Evolutionary conservation across 2,329 filamentous ascomycete genomes (phyloP).

Genomic region (Talaromyces piceae): DNA sequence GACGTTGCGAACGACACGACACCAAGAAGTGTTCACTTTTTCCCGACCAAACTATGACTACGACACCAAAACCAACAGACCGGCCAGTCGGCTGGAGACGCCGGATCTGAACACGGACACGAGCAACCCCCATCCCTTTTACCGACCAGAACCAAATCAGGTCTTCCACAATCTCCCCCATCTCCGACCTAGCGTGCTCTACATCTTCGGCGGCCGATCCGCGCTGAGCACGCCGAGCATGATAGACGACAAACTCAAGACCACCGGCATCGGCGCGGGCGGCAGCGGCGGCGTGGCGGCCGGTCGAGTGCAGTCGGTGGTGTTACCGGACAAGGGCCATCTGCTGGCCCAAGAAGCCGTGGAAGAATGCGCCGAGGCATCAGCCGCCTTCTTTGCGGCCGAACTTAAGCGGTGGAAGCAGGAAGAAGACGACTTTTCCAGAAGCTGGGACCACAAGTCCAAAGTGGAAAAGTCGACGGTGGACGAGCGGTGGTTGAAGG

Average conservation of each 20-base stretch:
- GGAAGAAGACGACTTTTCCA: slow-evolving; percentile 51
- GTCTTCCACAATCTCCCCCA: slow-evolving; percentile 35
- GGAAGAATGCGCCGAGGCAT: slow-evolving; percentile 54
- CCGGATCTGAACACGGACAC: slow-evolving; percentile 37
- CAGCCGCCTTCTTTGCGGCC: slow-evolving; percentile 49
- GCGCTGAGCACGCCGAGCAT: slow-evolving; percentile 32
- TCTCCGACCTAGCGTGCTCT: slow-evolving; percentile 41
- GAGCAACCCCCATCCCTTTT: slow-evolving; percentile 33
- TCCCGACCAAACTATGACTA: slow-evolving; percentile 51
- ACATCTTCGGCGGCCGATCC: slow-evolving; percentile 38
- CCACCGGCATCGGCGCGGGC: slow-evolving; percentile 32
- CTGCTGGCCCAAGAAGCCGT: slow-evolving; percentile 78
- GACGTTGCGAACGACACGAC: slow-evolving; percentile 69
- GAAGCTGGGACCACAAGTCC: slow-evolving; percentile 46
- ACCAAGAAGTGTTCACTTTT: slow-evolving; percentile 67
- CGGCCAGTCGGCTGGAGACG: slow-evolving; percentile 36
- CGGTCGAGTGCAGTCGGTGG: slow-evolving; percentile 60
- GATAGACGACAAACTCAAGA: slow-evolving; percentile 36
- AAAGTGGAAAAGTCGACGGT: slow-evolving; percentile 50
- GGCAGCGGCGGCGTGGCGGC: slow-evolving; percentile 50
- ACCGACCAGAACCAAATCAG: slow-evolving; percentile 34
- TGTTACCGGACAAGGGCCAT: slow-evolving; percentile 63
- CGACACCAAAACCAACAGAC: slow-evolving; percentile 35
- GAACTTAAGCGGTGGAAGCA: slow-evolving; percentile 52
- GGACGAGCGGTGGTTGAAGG: slow-evolving; percentile 46